Base-by-base conservation (phyloP, 352 stramenopile species). In the Phytopythium montanum region DNA sequence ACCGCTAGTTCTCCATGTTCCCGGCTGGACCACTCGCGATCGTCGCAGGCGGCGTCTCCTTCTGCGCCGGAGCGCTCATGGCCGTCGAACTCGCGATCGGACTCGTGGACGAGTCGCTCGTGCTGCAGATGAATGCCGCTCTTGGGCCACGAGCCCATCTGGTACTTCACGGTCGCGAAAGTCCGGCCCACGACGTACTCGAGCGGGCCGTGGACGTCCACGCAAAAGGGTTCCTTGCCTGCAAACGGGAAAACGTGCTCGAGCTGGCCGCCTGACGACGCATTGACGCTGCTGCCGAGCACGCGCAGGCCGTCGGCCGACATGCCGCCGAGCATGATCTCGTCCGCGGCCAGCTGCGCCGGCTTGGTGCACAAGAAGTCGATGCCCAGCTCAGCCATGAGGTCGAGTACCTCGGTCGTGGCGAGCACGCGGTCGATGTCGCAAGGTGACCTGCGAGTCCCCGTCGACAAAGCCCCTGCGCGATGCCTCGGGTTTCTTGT, bases 401-500 rank as follows among this genome's bases (percentile, higher is more conserved):
- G 72, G 14, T 92, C 84, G 48, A 95, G 71, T 21, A 95, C 75
- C 54, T 95, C 86, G 6, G 81, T 92, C 1, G 83, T 92, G 4
- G 84, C 86, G 21, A 99, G 83, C 31, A 99, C 96, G 45, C 96
- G 96, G 71, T 99, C 96, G 14, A 99, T 94, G 44, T 98, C 95
- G 45, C 87, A n/a, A n/a, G n/a, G n/a, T 92, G 16, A 68, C 85
- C 38, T 88, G 66, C 9, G 78, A 69, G 12, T 69, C 73, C 5
- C 75, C 76, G 48, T 89, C 80, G 26, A 90, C 54, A 56, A 96
- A 96, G 65, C 95, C 79, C 61, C 95, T 96, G 9, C 97, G 87
- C 13, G 93, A 98, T 0, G 96, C 96, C 74, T 99, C 97, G 9
- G 99, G 76, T 66, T 99, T 99, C 79, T 99, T 99, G 70, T 99